Evolutionary conservation across 139 green algal genomes (phyloP).

Genomic region (Edaphochlamys debaryana): DNA sequence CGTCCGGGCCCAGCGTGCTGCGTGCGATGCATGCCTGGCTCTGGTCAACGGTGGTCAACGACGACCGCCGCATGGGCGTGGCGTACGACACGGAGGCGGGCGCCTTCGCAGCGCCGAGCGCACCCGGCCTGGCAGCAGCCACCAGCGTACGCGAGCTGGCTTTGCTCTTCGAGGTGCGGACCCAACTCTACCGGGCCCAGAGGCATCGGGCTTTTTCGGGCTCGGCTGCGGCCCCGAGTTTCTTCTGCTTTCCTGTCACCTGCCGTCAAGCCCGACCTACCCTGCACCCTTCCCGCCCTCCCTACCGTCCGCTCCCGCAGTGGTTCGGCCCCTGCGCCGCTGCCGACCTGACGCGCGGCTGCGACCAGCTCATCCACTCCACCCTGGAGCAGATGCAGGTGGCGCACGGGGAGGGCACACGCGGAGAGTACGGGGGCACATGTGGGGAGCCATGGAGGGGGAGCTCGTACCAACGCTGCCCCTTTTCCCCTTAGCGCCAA

Average conservation of each 20-base stretch:
- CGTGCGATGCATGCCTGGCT: conserved; percentile 8
- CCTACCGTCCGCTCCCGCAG: no score
- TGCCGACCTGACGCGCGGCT: not conserved
- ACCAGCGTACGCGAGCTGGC: conserved; percentile 20
- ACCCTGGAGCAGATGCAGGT: conserved; percentile 39
- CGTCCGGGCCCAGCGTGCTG: not conserved
- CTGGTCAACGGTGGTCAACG: not conserved
- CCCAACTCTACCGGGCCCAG: no score
- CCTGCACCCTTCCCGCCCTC: not conserved
- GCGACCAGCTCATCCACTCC: not conserved
- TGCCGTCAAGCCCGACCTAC: no score
- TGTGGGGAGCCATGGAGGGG: not conserved
- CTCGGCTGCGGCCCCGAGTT: no score
- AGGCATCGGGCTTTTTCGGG: no score
- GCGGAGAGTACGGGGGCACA: not conserved
- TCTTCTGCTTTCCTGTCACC: no score
- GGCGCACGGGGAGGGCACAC: not conserved
- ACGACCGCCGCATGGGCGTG: conserved; percentile 7
- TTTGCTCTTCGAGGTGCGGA: conserved; percentile 26
- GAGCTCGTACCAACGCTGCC: not conserved
- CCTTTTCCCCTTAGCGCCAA: not conserved
- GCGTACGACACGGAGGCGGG: conserved; percentile 12
- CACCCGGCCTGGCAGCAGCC: not conserved
- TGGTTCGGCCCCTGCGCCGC: conserved; percentile 29
- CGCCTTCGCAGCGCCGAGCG: not conserved